Base-by-base conservation (phyloP, 768 basidiomycete genomes). In the Tephrocybe rancida region DNA sequence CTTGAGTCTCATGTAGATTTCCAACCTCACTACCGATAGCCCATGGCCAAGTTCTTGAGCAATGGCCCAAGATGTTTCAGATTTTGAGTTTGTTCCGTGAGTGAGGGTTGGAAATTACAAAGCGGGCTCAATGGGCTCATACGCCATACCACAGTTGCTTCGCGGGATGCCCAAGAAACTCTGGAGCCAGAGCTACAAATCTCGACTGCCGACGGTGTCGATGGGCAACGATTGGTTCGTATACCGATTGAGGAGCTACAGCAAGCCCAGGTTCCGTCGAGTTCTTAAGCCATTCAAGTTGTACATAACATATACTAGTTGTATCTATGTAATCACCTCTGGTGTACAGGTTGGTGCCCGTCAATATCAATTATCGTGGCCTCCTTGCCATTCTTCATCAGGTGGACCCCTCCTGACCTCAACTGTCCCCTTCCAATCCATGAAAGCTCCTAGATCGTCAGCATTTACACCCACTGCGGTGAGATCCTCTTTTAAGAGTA, bases 1-100 rank as follows among this genome's bases (percentile, higher is more conserved):
- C 41, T 0, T 21, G 32, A n/a, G n/a, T 11, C 6, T n/a, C 26
- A 5, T 8, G 21, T 3, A 14, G 22, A 32, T 19, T 50, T 25
- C 29, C 19, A 24, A 38, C 27, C 52, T 57, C 22, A 54, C 37
- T 21, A 27, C 57, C 35, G 32, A 14, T 14, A 90, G 89, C 87
- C 29, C 86, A 87, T 57, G 89, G 89, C 9, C 82, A 90, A 64
- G 88, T 91, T 3, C 78, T 90, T 22, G 83, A 83, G 52, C 88
- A 90, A 56, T 91, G 88, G 89, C 86, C 88, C 9, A 83, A 82
- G 64, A 92, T 92, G 90, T 91, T 92, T 62, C 80, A 84, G 59
- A 89, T 89, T 48, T 71, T 92, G 44, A 80, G 71, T 52, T 72
- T 85, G 54, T 91, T 90, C 65, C 61, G 90, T 91, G 61, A 62